These are phyloP conservation scores for Microcos paniculata DNA, from an alignment of 345 rosid genomes.

Conservation along the genomic window DNA sequence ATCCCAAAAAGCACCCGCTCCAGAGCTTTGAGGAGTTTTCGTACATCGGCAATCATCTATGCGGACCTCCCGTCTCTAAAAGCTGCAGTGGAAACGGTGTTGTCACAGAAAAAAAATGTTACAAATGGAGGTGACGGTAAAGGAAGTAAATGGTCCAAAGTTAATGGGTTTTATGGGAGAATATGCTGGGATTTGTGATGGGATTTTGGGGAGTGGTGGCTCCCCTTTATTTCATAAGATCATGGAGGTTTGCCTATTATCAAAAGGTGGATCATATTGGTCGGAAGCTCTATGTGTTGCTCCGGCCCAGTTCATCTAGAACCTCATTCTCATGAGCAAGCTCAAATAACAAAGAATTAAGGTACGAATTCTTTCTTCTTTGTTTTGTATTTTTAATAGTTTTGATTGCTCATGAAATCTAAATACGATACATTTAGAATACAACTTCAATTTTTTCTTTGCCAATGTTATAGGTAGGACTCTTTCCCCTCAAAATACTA, in stretches of 20 bases:
- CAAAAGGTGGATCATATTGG: neutral
- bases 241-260: neutral
- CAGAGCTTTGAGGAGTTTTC: slow-evolving; percentile 17
- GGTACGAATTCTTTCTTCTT: too few species aligned
- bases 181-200: slow-evolving; percentile 6
- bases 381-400: too few species aligned
- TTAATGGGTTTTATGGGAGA: slow-evolving; percentile 10
- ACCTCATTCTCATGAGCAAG: neutral
- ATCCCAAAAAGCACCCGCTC: slow-evolving; percentile 19
- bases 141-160: neutral
- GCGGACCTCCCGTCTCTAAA: slow-evolving; percentile 17
- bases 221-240: neutral
- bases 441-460: too few species aligned
- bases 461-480: too few species aligned
- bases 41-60: slow-evolving; percentile 12
- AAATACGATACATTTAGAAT: too few species aligned
- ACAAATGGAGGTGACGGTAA: neutral
- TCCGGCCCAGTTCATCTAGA: slow-evolving; percentile 1
- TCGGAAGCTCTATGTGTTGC: neutral
- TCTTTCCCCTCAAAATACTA: too few species aligned
- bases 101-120: neutral
- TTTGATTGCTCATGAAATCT: too few species aligned
- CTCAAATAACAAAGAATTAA: too few species aligned
- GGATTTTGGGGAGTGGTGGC: slow-evolving; percentile 5
- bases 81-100: neutral